phyloP scores from a whole-genome alignment of 2,329 filamentous ascomycete species.

The Knufia fluminis region DNA sequence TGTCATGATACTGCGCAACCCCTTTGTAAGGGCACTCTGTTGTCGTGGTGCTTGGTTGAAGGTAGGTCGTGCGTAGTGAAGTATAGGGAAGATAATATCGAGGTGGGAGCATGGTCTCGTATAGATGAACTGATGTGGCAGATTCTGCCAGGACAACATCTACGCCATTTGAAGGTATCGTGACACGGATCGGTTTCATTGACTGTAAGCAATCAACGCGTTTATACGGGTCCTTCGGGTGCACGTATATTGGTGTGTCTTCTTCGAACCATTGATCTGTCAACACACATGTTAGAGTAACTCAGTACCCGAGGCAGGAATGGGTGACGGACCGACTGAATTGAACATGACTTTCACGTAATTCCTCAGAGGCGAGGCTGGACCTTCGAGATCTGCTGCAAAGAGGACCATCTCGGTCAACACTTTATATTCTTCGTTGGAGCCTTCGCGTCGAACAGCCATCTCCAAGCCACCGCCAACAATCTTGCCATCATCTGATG shows the following conservation, averaged over 20 bases:
- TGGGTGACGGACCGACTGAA: slow-evolving; percentile 16
- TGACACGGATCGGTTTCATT: slow-evolving; percentile 17
- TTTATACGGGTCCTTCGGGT: slow-evolving; percentile 22
- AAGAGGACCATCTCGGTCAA: slow-evolving; percentile 4
- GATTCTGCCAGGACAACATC: slow-evolving; percentile 21
- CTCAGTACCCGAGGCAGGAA: background rate
- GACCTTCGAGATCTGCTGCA: slow-evolving; percentile 7
- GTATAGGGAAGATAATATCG: slow-evolving; percentile 23
- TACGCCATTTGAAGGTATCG: slow-evolving; percentile 28
- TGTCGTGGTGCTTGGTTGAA: slow-evolving; percentile 18
- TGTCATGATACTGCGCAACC: slow-evolving; percentile 21
- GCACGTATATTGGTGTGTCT: slow-evolving; percentile 16
- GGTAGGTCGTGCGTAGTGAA: slow-evolving; percentile 17
- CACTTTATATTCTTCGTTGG: slow-evolving; percentile 2
- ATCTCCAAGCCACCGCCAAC: slow-evolving; percentile 4
- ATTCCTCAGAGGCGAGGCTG: background rate
- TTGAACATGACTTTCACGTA: slow-evolving; percentile 31
- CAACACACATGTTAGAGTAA: background rate
- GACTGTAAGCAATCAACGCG: slow-evolving; percentile 21
- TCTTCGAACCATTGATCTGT: slow-evolving; percentile 27
- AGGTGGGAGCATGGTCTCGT: slow-evolving; percentile 21
- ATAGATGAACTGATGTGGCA: slow-evolving; percentile 16
- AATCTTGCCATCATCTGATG: background rate
- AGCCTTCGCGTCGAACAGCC: slow-evolving; percentile 1
- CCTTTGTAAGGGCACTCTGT: slow-evolving; percentile 24